Percentiles rank a stretch among this genome's conserved stretches.
Evolutionary conservation across 108 stramenopile species (phyloP).

Genomic region (Skeletonema costatum): DNA sequence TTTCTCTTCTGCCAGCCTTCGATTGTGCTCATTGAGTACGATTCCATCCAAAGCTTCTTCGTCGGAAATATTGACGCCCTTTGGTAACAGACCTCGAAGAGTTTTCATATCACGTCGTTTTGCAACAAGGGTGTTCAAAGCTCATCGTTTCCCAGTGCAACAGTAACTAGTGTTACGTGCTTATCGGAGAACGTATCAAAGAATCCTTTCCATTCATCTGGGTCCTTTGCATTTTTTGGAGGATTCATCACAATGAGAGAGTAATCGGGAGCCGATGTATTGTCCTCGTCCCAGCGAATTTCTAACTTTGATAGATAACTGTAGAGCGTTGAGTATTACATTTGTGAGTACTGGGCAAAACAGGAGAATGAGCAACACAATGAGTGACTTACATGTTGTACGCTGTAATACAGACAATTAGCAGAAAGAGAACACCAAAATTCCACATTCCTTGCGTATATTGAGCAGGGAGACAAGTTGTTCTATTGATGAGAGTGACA

Average conservation of each 20-base stretch:
- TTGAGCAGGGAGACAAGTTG: slow-evolving; percentile 22
- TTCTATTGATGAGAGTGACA: slow-evolving; percentile 26
- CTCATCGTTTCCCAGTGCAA: slow-evolving; percentile 71
- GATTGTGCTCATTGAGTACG: slow-evolving; percentile 24
- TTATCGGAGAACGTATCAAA: slow-evolving; percentile 65
- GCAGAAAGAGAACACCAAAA: slow-evolving; percentile 57
- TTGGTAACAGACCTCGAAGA: slow-evolving; percentile 39
- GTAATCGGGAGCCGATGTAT: slow-evolving; percentile 73
- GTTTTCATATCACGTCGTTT: slow-evolving; percentile 48
- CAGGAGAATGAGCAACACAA: neutral
- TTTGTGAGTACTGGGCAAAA: neutral
- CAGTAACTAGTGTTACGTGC: slow-evolving; percentile 65
- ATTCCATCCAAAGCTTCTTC: slow-evolving; percentile 41
- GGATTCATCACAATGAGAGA: slow-evolving; percentile 76
- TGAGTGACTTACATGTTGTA: slow-evolving; percentile 14
- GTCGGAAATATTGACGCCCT: slow-evolving; percentile 54
- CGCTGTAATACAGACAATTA: slow-evolving; percentile 44
- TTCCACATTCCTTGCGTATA: slow-evolving; percentile 55
- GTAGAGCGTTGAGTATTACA: neutral
- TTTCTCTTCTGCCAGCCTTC: slow-evolving; percentile 18
- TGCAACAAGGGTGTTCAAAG: slow-evolving; percentile 52
- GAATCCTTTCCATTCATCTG: slow-evolving; percentile 80
- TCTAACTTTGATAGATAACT: slow-evolving; percentile 57
- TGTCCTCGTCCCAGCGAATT: slow-evolving; percentile 65
- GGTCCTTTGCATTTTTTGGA: slow-evolving; percentile 67